Evolutionary conservation across 768 basidiomycete species (phyloP), one percentile per base, ranked within the genome.

Genomic region (Sistotremastrum niveocremeum): DNA sequence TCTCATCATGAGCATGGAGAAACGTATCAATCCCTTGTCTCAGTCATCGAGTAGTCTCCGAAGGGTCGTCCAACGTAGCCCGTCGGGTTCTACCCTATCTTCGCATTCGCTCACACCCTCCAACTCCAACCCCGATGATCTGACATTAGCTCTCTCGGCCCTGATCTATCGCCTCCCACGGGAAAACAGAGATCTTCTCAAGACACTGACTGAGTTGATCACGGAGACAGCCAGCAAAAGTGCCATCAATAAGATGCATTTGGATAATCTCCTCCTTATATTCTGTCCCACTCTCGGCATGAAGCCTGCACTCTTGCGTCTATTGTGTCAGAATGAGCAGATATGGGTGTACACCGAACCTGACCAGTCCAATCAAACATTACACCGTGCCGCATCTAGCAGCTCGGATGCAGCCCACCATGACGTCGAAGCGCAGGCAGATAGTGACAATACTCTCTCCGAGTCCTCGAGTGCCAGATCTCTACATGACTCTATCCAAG

Each of bases 201-300:
- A 75, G 41, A 93, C 88, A 8, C 77, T 94, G 28, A 73, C 78
- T 41, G 80, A 87, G 52, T 69, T 95, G 35, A 83, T 94, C 52
- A 76, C 73, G 39, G 76, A 74, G 38, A 91, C 88, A 9, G 77
- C 85, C 0, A 68, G 66, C 46, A 71, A 75, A 51, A 70, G 71
- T 55, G 72, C 71, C 51, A 74, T 77, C 54, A 97, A 89, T 34
- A 88, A 87, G 64, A 97, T 97, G 91, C 87, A 89, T 2, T 62
- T 95, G 52, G 82, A 82, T 60, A 95, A 95, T 56, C 61, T 97
- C 53, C 66, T 93, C 41, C 66, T 93, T 34, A 82, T 94, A 42
- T 80, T 97, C 58, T 90, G 85, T 51, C 93, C 91, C 5, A 88
- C 79, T 57, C 61, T 91, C 57, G 78, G 73, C 56, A 81, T 91